Base-by-base conservation (phyloP, 1,139 yeast species). In the Candida frijolesensis region DNA sequence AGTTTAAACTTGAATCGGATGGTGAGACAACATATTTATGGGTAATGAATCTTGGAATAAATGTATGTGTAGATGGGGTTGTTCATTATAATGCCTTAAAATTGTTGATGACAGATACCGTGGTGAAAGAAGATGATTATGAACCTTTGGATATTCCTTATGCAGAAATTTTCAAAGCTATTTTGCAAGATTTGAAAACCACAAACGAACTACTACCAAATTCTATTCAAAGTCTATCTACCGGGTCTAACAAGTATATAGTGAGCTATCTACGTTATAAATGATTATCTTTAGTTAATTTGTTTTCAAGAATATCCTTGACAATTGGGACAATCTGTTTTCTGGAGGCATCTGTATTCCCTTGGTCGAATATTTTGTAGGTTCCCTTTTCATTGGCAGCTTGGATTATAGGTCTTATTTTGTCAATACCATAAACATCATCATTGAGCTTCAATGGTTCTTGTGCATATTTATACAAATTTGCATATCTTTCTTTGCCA, bases 311-410 rank as follows among this genome's bases (percentile, higher is more conserved):
- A 35, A 64, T 63, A 1, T 61, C 63, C 59, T 76, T 75, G 10
- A 76, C 71, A 14, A 67, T 67, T 2, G 96, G 96, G 8, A 89
- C 96, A n/a, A 91, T 89, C 64, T 88, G 95, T 62, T 91, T 91
- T 58, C 97, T 78, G 32, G 94, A 87, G 1, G 92, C 91, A 3
- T 68, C 67, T 11, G 78, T 63, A 54, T 86, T 83, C 8, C 58
- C 57, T 63, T 89, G 96, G 53, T 78, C 70, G 59, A 67, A 82
- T 10, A 78, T 58, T 40, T 57, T 59, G 47, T 76, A 60, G 27
- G 52, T 51, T 25, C 55, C 48, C 7, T 34, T 43, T 19, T 44
- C 44, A 18, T 47, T 29, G 25, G 60, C 50, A 42, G 57, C 54
- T 19, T 57, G 48, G 12, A 59, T 41, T 1, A 51, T 54, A 14